These are phyloP conservation scores for Blastobotrys persicus DNA, from an alignment of 1,139 yeast species.

Conservation along the genomic window DNA sequence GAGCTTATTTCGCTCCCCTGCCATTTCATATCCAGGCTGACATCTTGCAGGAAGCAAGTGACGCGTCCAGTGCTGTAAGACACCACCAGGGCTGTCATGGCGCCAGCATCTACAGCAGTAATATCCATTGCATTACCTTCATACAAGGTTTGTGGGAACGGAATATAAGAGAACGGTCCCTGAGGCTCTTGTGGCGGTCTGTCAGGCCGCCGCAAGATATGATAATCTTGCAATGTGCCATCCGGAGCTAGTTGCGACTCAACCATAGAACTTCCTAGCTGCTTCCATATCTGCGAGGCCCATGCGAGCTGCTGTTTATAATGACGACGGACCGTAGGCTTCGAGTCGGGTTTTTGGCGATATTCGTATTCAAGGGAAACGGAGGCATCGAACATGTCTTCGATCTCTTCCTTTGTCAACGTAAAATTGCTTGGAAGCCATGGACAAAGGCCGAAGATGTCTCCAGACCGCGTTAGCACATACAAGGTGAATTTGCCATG, in stretches of 20 bases:
- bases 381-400: constrained; percentile 45
- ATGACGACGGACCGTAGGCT: constrained; percentile 17
- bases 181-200: constrained; percentile 33
- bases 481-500: constrained; percentile 48
- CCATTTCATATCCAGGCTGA: constrained; percentile 30
- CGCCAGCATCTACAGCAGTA: constrained; percentile 32
- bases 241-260: constrained; percentile 23
- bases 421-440: constrained; percentile 48
- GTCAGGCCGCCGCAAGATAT: constrained; percentile 27
- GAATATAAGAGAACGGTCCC: constrained; percentile 53
- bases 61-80: constrained; percentile 31
- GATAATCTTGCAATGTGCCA: constrained; percentile 24
- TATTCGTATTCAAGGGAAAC: constrained; percentile 32
- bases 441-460: constrained; percentile 55
- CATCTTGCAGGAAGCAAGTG: constrained; percentile 28
- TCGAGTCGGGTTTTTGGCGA: constrained; percentile 15
- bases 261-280: constrained; percentile 22
- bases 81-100: constrained; percentile 28
- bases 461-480: constrained; percentile 51
- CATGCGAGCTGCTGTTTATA: constrained; percentile 30
- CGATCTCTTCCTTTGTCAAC: constrained; percentile 38
- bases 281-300: constrained; percentile 31
- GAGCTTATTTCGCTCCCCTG: constrained; percentile 12
- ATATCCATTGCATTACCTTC: constrained; percentile 43
- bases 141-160: constrained; percentile 52